A percentile compares a stretch with the other conserved stretches of the same genome.
phyloP scores from a whole-genome alignment of 192 early-diverging fungal genomes.

The Umbelopsis sp. region DNA sequence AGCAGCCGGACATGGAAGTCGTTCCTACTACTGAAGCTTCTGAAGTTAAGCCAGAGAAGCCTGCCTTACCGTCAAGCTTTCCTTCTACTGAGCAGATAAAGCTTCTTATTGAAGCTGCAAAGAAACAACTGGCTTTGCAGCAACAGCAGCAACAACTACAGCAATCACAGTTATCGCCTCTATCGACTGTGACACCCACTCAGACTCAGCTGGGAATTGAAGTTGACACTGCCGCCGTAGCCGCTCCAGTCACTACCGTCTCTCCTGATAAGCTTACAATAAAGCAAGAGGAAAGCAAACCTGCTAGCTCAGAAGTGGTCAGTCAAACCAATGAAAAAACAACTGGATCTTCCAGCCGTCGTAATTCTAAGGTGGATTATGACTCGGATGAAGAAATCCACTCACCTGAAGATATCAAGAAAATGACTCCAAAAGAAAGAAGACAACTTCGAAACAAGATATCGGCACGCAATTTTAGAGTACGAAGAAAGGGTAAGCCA shows the following conservation, averaged over 20 bases:
- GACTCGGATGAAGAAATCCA: slow-evolving; percentile 17
- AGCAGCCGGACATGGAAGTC: neutral
- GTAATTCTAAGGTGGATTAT: slow-evolving; percentile 4
- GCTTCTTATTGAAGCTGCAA: slow-evolving; percentile 38
- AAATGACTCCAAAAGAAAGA: slow-evolving; percentile 61
- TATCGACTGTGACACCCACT: neutral
- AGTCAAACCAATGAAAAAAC: neutral
- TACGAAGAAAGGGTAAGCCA: slow-evolving; percentile 66
- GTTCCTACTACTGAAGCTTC: neutral
- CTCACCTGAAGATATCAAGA: slow-evolving; percentile 30
- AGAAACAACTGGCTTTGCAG: slow-evolving; percentile 34
- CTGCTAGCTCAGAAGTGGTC: neutral
- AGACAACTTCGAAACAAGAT: slow-evolving; percentile 77
- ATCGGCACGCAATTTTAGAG: slow-evolving; percentile 74
- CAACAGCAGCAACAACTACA: slow-evolving; percentile 26
- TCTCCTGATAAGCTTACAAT: slow-evolving; percentile 17
- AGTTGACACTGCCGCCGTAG: slow-evolving; percentile 5
- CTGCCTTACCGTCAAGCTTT: slow-evolving; percentile 1
- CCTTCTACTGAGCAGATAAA: slow-evolving; percentile 39
- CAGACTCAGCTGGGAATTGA: slow-evolving; percentile 1
- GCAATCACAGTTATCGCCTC: neutral
- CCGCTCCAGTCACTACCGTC: slow-evolving; percentile 1
- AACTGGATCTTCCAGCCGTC: neutral
- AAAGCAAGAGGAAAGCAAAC: neutral
- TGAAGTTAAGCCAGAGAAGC: neutral